Base-by-base conservation (phyloP, 2,329 filamentous ascomycete genomes). In the Aurifilum marmelostoma region DNA sequence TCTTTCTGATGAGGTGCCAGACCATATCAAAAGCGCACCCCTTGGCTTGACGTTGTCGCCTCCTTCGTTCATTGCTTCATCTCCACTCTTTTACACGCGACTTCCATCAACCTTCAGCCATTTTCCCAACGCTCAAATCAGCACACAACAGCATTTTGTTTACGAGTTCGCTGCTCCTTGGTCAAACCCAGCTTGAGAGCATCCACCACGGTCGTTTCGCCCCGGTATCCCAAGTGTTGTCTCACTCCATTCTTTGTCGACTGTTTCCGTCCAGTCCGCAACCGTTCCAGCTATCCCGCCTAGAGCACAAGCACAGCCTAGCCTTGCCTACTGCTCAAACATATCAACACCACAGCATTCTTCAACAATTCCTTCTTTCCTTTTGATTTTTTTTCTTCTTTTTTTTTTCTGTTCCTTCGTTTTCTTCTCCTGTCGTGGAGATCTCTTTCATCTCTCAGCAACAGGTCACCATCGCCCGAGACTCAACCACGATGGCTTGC, bases 251-350 rank as follows among this genome's bases (percentile, higher is more conserved):
- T 58, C 52, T 59, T 65, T 65, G 34, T 65, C 52, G 11, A 27
- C 50, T 41, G 29, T 7, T 52, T 34, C 32, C 62, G 43, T 24
- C 32, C 29, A 24, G 32, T n/a, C 63, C 52, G 52, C 63, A 65
- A 59, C 50, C 63, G 63, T 65, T 58, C 34, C 37, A 65, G 52
- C 50, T 65, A 27, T 65, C n/a, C 52, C 63, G 52, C 52, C 6
- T 27, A 18, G 52, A 43, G 34, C 34, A 34, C 34, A 34, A 34
- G 50, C 34, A 47, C 43, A 56, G 52, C 50, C 52, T 65, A 39
- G 63, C 63, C 63, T 37, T 34, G 34, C 21, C 16, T 24, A 9
- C 56, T 37, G 21, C 16, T 24, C 37, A 32, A 34, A 29, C 8
- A 43, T 34, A 58, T 58, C 32, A 43, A 41, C 56, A 65, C 34